Evolutionary conservation across 163 green algal species (phyloP), one percentile per base, ranked within the genome.

Genomic region (Scenedesmus sp.): DNA sequence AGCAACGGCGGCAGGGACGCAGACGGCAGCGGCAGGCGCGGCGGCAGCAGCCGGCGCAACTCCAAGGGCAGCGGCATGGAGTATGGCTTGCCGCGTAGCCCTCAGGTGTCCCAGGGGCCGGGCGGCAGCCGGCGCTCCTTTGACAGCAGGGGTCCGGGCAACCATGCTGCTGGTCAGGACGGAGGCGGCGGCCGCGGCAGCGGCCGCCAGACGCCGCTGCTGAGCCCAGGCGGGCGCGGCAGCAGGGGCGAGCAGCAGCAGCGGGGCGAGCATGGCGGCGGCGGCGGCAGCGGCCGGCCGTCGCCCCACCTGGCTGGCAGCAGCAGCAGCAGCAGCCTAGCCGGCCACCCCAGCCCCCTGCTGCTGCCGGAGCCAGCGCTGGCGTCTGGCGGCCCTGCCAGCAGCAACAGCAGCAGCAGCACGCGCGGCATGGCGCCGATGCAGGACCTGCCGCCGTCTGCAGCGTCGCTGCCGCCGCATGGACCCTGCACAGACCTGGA

Each of bases 341-440:
- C 33, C 3, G 85, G 85, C n/a, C 85, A 90, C 3, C 85, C 85
- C n/a, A 90, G 85, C 65, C 85, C 85, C 33, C 68, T 90, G 85
- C 85, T 90, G 72, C 72, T 90, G 72, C 85, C 85, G 24, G 85
- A 90, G 85, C 85, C 85, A 5, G 85, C 85, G 10, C 37, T 90
- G 33, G 5, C 72, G 20, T 15, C 78, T n/a, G 33, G 42, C 33
- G 72, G 44, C 15, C 24, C 43, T 30, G 44, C n/a, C 85, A 84
- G 85, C 85, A 83, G 68, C 85, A 59, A 42, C 68, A 73, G 43
- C 85, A 83, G 68, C 85, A 59, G 61, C 68, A 73, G 43, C 85
- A 40, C 35, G 40, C 20, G 82, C 53, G 30, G 49, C 33, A 72
- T 76, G 53, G 5, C 35, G 12, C n/a, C n/a, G 3, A 76, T 73